Evolutionary conservation across 78 protist species (phyloP).

Genomic region (Dictyostelium capitatum): DNA sequence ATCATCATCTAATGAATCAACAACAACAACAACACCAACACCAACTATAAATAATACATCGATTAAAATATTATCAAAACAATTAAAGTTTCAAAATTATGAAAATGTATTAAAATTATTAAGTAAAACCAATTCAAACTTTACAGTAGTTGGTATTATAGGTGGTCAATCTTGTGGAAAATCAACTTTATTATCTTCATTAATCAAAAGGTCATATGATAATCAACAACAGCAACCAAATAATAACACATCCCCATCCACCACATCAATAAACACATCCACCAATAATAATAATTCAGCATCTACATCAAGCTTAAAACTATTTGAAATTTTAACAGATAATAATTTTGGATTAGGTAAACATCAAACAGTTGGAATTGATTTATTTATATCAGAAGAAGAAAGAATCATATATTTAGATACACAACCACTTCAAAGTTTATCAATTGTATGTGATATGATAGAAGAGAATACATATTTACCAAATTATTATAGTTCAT

Average conservation of each 20-base stretch:
- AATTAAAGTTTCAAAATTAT: slow-evolving; percentile 18
- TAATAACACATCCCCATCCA: background rate
- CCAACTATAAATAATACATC: background rate
- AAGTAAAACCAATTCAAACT: slow-evolving; percentile 9
- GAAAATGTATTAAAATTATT: background rate
- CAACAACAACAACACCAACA: background rate
- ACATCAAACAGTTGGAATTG: slow-evolving; percentile 68
- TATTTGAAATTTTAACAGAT: slow-evolving; percentile 59
- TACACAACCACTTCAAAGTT: slow-evolving; percentile 55
- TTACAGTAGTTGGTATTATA: slow-evolving; percentile 57
- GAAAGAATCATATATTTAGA: slow-evolving; percentile 65
- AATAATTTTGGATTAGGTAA: slow-evolving; percentile 48
- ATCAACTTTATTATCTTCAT: slow-evolving; percentile 63
- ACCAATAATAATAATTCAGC: background rate
- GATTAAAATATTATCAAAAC: slow-evolving; percentile 18
- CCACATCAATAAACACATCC: background rate
- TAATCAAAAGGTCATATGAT: background rate
- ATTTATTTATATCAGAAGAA: slow-evolving; percentile 26
- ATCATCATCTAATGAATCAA: background rate
- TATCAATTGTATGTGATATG: slow-evolving; percentile 59
- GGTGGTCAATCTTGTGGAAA: slow-evolving; percentile 71
- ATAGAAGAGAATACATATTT: slow-evolving; percentile 34
- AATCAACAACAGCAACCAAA: background rate
- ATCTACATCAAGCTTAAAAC: background rate
- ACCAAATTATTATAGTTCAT: slow-evolving; percentile 24